Base-by-base conservation (phyloP, 805 yeast species). In the Candida nonsorbophila region DNA sequence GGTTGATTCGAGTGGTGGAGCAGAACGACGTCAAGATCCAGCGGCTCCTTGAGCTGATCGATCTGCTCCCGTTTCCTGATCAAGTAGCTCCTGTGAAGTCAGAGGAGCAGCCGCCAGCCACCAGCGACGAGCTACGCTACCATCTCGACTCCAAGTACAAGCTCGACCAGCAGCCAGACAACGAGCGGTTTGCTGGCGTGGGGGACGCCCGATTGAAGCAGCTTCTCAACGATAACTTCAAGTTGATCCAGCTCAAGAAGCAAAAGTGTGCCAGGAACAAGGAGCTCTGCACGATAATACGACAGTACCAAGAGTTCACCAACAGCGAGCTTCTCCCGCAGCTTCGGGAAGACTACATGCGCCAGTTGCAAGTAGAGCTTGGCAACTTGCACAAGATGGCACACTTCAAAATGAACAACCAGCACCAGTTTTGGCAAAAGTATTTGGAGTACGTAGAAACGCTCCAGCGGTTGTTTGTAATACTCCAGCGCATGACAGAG, bases 271-370 rank as follows among this genome's bases (percentile, higher is more conserved):
- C 20, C n/a, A 45, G 40, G 17, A 62, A 61, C 33, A 15, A 30
- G 14, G 41, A 56, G 18, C 36, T 58, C 5, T 30, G 42, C 10
- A 28, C 36, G 18, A 34, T 58, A 0, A 34, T 55, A 9, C 32
- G 41, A 13, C 47, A 47, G 14, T 63, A 61, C 40, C 65, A 61
- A 29, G 28, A 25, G 14, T 46, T 56, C n/a, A 41, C 61, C 3
- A 32, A 46, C 2, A 42, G 38, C 9, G 42, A 42, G 13, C 35
- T 62, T 7, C 25, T 59, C 7, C 68, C 67, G 1, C 30, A 36
- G 16, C 40, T 62, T 14, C 36, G 62, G 10, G 25, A 29, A 12
- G 58, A 54, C 25, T 30, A 33, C 18, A 14, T 22, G 4, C 12
- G 21, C 9, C 17, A 27, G 8, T 10, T 20, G 7, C 7, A 5